Base-by-base conservation (phyloP, 1,139 yeast species). In the Geotrichum phurueaensis region DNA sequence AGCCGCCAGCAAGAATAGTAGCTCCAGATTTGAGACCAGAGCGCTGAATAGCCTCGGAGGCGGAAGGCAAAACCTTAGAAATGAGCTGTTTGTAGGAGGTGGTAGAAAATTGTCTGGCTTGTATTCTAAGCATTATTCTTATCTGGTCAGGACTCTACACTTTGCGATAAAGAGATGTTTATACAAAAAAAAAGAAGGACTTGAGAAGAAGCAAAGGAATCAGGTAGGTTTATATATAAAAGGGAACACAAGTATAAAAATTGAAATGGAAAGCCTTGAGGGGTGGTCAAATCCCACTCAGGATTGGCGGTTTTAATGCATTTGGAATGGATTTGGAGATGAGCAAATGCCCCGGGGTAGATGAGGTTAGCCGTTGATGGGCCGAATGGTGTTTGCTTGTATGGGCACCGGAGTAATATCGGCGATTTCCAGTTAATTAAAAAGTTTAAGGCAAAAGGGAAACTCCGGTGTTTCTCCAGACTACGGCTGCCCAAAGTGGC, bases 1-100 rank as follows among this genome's bases (percentile, higher is more conserved):
- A 80, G 1, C 83, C 83, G n/a, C 83, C 83, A 9, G 80, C 74
- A 31, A 80, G 65, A n/a, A 74, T 58, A 1, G 78, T 74, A 49
- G 56, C 60, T 27, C 63, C 63, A n/a, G 63, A 25, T 43, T 61
- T 58, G 39, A 61, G 54, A 9, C 61, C 61, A 18, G 63, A 61
- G 27, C 22, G 23, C 25, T 48, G 57, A n/a, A 58, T 55, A 22
- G 63, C 63, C 18, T 59, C 57, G 23, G 54, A n/a, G 2, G 63
- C 60, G n/a, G 45, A 33, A 13, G 54, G 45, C 10, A 58, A 20
- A 39, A 58, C 50, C 51, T 60, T 60, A 12, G 49, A 31, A 31
- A 61, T 61, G 20, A 48, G 18, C 20, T 22, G 36, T 25, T 54
- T 31, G 18, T 22, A 29, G 3, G 56, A 22, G 18, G 56, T 43